Evolutionary conservation across 1,139 yeast genomes (phyloP), one percentile per base, ranked within the genome.

Genomic region (Saccharomyces hybrid): DNA sequence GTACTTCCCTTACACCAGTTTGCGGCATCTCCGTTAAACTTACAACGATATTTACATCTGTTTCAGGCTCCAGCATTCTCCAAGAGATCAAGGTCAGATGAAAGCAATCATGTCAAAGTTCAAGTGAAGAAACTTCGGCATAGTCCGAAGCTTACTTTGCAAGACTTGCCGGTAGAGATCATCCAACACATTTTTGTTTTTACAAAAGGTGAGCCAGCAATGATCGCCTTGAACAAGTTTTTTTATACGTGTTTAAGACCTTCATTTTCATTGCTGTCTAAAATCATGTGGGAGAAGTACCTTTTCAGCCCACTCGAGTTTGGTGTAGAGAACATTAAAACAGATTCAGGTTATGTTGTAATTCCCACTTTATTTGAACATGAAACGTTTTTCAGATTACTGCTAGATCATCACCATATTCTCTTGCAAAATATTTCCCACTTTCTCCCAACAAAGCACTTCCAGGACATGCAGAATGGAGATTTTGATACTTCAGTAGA

Each of bases 181-280:
- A 47, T 63, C 9, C 61, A 62, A 49, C 53, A 51, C 16, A 61
- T 63, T 14, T 63, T 62, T 41, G 53, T 61, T 14, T 54, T 56
- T 6, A 47, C 62, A 5, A 55, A 56, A n/a, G 59, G 57, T 20
- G 48, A 51, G n/a, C 47, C 49, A 4, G 34, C 56, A 6, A 42
- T 63, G 55, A 50, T 58, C 5, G 16, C 53, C 44, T 49, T 60
- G 38, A 61, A 54, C 44, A 58, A 46, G 48, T 51, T 46, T 28
- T 57, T 62, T 27, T 49, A 56, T 26, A 16, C 38, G 8, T 51
- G 52, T 32, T 51, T 63, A 16, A 42, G 52, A 26, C 60, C 64
- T 3, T 53, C 54, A 0, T 47, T 38, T n/a, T 52, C 48, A 14
- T 48, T 61, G 38, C 6, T 58, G 31, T 38, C 38, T 9, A 28